These are phyloP conservation scores for Penicillium rolfsii DNA, from an alignment of 2,329 filamentous ascomycete species.

Conservation along the genomic window DNA sequence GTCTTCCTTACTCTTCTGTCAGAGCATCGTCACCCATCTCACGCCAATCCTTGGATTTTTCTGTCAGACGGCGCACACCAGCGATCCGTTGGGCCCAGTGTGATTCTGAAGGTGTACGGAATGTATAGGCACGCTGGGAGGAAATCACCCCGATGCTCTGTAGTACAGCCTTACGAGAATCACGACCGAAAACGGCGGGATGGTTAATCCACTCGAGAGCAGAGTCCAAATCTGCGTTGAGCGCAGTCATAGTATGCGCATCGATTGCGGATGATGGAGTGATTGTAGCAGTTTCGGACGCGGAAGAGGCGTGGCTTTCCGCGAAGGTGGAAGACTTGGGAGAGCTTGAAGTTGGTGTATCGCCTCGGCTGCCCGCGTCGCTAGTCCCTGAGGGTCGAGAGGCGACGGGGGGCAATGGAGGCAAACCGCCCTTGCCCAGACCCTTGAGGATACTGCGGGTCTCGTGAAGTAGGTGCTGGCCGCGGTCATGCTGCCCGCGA, in stretches of 20 bases:
- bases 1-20: slow-evolving; percentile 53
- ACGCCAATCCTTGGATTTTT: slow-evolving; percentile 87
- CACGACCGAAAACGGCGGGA: slow-evolving; percentile 89
- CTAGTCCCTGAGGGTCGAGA: slow-evolving; percentile 51
- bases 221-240: slow-evolving; percentile 88
- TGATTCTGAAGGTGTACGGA: slow-evolving; percentile 83
- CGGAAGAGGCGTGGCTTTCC: slow-evolving; percentile 39
- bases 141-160: slow-evolving; percentile 97
- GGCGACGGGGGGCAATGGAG: slow-evolving; percentile 70
- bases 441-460: slow-evolving; percentile 95
- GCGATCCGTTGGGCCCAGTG: slow-evolving; percentile 83
- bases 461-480: slow-evolving; percentile 87
- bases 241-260: slow-evolving; percentile 74
- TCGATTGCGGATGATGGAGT: slow-evolving; percentile 76
- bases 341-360: slow-evolving; percentile 43
- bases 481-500: slow-evolving; percentile 88
- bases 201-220: slow-evolving; percentile 97
- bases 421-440: slow-evolving; percentile 89
- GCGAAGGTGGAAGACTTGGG: slow-evolving; percentile 42
- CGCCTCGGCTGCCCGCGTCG: slow-evolving; percentile 44
- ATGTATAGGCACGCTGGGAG: slow-evolving; percentile 90
- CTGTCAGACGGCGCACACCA: slow-evolving; percentile 79
- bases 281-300: slow-evolving; percentile 51
- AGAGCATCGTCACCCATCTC: slow-evolving; percentile 78
- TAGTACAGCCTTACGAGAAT: slow-evolving; percentile 91